Evolutionary conservation across 768 basidiomycete genomes (phyloP).

Genomic region (Exidia glandulosa): DNA sequence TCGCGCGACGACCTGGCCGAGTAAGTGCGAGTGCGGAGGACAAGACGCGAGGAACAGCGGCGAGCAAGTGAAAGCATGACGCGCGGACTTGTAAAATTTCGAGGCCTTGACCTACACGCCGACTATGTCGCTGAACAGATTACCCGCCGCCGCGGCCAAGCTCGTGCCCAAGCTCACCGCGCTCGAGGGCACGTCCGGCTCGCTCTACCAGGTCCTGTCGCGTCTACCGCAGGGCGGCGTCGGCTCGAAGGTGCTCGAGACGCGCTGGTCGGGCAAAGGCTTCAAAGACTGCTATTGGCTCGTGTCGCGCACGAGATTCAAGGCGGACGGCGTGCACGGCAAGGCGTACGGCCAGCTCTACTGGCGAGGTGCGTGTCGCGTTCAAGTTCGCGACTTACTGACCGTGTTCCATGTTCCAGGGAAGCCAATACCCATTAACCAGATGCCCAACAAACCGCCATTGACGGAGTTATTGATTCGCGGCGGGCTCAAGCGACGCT

Average conservation of each 20-base stretch:
- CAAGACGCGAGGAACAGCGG: not conserved
- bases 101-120: not conserved
- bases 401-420: not conserved
- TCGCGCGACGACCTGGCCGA: not conserved
- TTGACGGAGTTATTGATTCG: conserved; percentile 46
- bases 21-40: not conserved
- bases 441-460: conserved; percentile 39
- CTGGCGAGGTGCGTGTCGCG: conserved; percentile 55
- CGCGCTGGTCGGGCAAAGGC: conserved; percentile 59
- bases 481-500: conserved; percentile 65
- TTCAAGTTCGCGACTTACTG: not conserved
- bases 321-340: conserved; percentile 62
- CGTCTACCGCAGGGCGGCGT: conserved; percentile 55
- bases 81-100: not conserved
- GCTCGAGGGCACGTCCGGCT: conserved; percentile 32
- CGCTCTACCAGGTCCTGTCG: conserved; percentile 62
- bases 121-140: not conserved
- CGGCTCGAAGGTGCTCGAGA: conserved; percentile 59
- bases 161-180: conserved; percentile 3
- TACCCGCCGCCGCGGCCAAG: not conserved
- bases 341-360: conserved; percentile 74
- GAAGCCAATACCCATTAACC: not conserved
- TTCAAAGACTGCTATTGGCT: conserved; percentile 64
- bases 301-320: conserved; percentile 60
- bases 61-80: not conserved